Percentiles rank a stretch among this genome's conserved stretches.
These are phyloP conservation scores for Chlorella variabilis DNA, from an alignment of 163 green algal genomes.

Conservation along the genomic window DNA sequence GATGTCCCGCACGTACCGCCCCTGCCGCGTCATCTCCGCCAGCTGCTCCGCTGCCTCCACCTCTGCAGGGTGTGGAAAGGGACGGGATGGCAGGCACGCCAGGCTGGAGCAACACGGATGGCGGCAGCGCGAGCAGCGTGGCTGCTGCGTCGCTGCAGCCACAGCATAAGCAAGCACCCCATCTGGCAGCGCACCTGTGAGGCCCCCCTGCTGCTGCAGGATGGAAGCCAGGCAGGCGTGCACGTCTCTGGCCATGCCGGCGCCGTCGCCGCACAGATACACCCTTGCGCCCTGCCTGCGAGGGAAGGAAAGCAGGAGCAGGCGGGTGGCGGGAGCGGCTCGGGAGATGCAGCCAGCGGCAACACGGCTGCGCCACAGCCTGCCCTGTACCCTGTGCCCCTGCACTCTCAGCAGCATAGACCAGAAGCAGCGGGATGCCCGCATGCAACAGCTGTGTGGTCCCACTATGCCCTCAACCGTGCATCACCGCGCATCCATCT, in stretches of 20 bases:
- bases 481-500: no score
- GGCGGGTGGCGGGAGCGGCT: no score
- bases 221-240: constrained; percentile 72
- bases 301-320: neutral
- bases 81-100: no score
- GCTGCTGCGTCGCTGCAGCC: no score
- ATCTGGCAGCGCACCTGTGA: constrained; percentile 19
- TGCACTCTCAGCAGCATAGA: no score
- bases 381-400: no score
- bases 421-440: no score
- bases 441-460: no score
- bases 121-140: neutral
- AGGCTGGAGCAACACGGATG: neutral
- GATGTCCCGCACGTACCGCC: constrained; percentile 94
- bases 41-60: constrained; percentile 60
- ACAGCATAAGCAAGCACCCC: no score
- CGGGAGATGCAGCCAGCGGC: no score
- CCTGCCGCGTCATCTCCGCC: constrained; percentile 70
- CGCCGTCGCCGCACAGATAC: constrained; percentile 89
- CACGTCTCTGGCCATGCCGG: constrained; percentile 85
- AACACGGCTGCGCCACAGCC: no score
- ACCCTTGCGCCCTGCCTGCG: constrained; percentile 61
- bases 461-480: no score
- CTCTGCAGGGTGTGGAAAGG: constrained; percentile 27
- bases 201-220: constrained; percentile 51